Evolutionary conservation across 169 alveolate genomes (phyloP).

Genomic region (Cryptosporidium meleagridis): DNA sequence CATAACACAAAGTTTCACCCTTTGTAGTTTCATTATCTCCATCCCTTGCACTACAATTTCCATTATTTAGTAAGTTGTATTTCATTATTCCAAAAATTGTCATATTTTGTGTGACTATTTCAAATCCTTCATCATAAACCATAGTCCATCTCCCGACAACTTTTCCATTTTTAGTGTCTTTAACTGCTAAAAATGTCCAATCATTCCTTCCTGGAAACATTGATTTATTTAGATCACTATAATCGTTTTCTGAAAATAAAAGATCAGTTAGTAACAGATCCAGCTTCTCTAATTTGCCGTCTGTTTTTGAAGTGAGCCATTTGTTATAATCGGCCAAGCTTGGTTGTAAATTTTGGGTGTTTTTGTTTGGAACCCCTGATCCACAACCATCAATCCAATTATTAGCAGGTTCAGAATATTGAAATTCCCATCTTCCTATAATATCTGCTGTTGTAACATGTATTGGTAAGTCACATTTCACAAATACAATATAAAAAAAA

Average conservation of each 20-base stretch:
- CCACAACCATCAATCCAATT: conserved; percentile 78
- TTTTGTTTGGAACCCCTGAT: conserved; percentile 78
- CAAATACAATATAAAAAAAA: neutral
- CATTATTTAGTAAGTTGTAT: conserved; percentile 31
- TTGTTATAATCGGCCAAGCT: conserved; percentile 45
- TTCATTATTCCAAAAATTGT: conserved; percentile 76
- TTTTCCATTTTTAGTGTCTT: conserved; percentile 24
- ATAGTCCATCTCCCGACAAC: conserved; percentile 83
- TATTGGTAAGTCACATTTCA: conserved; percentile 77
- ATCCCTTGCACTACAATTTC: conserved; percentile 65
- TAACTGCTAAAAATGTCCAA: conserved; percentile 77
- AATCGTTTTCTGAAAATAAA: neutral
- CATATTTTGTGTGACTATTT: conserved; percentile 70
- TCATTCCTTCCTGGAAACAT: conserved; percentile 28
- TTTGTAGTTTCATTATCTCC: conserved; percentile 77
- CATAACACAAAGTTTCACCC: conserved; percentile 78
- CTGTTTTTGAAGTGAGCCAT: conserved; percentile 44
- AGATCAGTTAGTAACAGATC: conserved; percentile 41
- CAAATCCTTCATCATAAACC: conserved; percentile 88
- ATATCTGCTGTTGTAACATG: conserved; percentile 78
- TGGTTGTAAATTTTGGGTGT: conserved; percentile 77
- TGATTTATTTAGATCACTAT: neutral
- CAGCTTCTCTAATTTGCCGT: conserved; percentile 7
- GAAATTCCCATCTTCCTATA: conserved; percentile 77
- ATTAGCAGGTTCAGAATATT: conserved; percentile 46